Conservation (phyloP, 2,329 filamentous ascomycete genomes). For the Aspergillus sp. region DNA sequence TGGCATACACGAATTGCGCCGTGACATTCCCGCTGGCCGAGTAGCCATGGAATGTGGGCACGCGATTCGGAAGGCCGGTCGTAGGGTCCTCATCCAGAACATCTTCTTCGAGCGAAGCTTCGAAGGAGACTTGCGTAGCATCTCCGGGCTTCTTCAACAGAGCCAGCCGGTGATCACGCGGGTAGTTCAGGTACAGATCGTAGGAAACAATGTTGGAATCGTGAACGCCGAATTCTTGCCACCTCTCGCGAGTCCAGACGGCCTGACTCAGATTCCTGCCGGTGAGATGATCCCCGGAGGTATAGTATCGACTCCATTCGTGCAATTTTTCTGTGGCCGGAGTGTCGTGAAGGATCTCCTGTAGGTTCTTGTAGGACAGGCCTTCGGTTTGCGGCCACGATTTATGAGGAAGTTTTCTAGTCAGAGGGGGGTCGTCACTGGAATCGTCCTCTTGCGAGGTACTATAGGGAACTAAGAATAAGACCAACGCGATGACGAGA, state of each 20-base stretch:
- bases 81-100: slow-evolving; percentile 75
- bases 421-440: slow-evolving; percentile 33
- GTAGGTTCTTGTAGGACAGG: slow-evolving; percentile 46
- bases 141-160: slow-evolving; percentile 45
- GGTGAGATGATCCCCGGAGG: slow-evolving; percentile 63
- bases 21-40: slow-evolving; percentile 89
- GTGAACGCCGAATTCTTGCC: slow-evolving; percentile 60
- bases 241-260: slow-evolving; percentile 63
- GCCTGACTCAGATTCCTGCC: slow-evolving; percentile 71
- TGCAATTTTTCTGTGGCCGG: slow-evolving; percentile 48
- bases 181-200: slow-evolving; percentile 71
- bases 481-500: slow-evolving; percentile 28
- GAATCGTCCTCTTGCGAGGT: slow-evolving; percentile 29
- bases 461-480: slow-evolving; percentile 34
- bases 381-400: slow-evolving; percentile 37
- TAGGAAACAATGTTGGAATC: slow-evolving; percentile 55
- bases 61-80: slow-evolving; percentile 57
- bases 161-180: slow-evolving; percentile 59
- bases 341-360: slow-evolving; percentile 45
- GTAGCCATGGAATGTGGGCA: slow-evolving; percentile 92
- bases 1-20: slow-evolving; percentile 75
- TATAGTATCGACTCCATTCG: slow-evolving; percentile 73
- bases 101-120: slow-evolving; percentile 76
- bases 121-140: slow-evolving; percentile 54
- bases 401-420: slow-evolving; percentile 26